Base-by-base conservation (phyloP, 257 asterid genomes). In the Solanum habrochaites region DNA sequence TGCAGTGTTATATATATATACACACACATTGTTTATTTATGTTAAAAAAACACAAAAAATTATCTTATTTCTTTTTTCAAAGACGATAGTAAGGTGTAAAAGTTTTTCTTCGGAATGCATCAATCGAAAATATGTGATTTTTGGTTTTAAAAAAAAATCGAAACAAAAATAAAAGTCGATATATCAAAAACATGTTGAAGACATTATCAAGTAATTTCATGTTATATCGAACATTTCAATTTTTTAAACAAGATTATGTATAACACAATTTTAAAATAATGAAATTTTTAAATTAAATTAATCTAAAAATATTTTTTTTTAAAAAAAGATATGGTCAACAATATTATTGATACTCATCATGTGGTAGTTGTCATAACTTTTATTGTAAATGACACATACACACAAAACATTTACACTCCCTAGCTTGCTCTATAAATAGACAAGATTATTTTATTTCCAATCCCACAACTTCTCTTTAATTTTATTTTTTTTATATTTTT, bases 141-240 rank as follows among this genome's bases (percentile, higher is more conserved):
- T 23, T 1, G 16, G 11, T n/a, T 4, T 4, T 35, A 0, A n/a
- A n/a, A 62, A 16, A 9, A 21, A 0, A 3, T 23, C 0, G 12
- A 11, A 49, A 15, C 21, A 35, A 35, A 35, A 35, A 35, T 35
- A 35, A 35, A 35, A 35, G 1, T 4, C 7, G 37, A 35, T 35
- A 35, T 35, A 35, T 35, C 37, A 35, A 35, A 35, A 35, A 35
- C 7, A 8, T 62, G 8, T 62, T 11, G 70, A 21, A 62, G 15
- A 62, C 7, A n/a, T 23, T 62, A 29, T 62, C 13, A 62, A 62
- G 15, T 62, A 62, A 62, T 62, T 62, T 23, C 31, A 62, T 10
- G 2, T 9, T 62, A 10, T 62, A 23, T 62, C 37, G 7, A 52
- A 16, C 1, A 49, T 49, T 15, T 52, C 1, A 18, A 52, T 16